These are phyloP conservation scores for Suillus placidus DNA, from an alignment of 768 basidiomycete genomes.

Conservation along the genomic window DNA sequence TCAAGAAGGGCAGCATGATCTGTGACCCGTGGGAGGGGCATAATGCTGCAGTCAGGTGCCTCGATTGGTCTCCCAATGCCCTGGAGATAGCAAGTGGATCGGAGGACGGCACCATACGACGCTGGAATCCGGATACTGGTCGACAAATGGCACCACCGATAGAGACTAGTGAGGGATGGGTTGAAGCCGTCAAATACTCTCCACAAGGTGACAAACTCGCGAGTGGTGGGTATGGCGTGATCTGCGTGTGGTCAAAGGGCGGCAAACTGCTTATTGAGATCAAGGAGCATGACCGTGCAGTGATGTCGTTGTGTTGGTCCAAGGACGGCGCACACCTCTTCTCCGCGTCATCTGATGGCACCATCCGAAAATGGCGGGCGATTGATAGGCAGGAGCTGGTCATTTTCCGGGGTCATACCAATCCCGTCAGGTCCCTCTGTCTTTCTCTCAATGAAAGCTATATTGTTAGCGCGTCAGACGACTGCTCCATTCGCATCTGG, in stretches of 20 bases:
- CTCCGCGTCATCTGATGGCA: background rate
- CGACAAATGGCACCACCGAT: background rate
- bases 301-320: background rate
- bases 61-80: slow-evolving; percentile 19
- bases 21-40: background rate
- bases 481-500: background rate
- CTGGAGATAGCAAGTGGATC: slow-evolving; percentile 18
- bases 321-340: background rate
- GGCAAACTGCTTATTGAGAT: background rate
- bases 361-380: background rate
- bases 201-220: background rate
- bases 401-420: background rate
- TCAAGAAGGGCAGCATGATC: background rate
- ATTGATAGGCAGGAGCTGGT: background rate
- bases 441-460: background rate
- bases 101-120: background rate
- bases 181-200: background rate
- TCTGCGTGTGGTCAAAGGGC: background rate
- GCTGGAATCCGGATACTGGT: slow-evolving; percentile 16
- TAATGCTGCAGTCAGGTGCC: background rate
- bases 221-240: background rate
- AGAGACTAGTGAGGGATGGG: background rate
- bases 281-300: background rate
- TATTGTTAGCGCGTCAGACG: background rate
- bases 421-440: background rate